A percentile compares a stretch with the other conserved stretches of the same genome.
Evolutionary conservation across 106 monocot species (phyloP).

Genomic region (Acorus gramineus): DNA sequence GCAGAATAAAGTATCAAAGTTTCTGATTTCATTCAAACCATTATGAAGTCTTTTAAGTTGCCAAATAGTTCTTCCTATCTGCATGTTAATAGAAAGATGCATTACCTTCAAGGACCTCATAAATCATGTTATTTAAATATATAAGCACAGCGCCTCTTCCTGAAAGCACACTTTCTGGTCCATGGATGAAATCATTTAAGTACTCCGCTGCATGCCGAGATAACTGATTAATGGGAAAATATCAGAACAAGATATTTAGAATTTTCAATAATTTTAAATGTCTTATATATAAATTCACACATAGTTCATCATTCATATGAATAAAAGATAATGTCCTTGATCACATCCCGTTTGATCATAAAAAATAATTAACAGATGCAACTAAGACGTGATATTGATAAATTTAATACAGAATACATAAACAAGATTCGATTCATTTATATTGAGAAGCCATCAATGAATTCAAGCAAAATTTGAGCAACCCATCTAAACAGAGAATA

Average conservation of each 20-base stretch:
- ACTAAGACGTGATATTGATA: too few species aligned
- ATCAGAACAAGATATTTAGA: background rate
- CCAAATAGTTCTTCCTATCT: background rate
- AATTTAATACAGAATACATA: too few species aligned
- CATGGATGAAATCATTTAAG: slow-evolving; percentile 36
- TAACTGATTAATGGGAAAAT: slow-evolving; percentile 19
- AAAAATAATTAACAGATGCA: too few species aligned
- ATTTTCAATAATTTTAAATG: slow-evolving; percentile 1
- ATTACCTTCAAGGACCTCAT: slow-evolving; percentile 50
- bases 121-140: slow-evolving; percentile 38
- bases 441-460: too few species aligned
- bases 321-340: too few species aligned
- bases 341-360: too few species aligned
- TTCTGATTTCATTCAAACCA: background rate
- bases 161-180: slow-evolving; percentile 41
- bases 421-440: too few species aligned
- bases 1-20: too few species aligned
- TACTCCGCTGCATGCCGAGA: slow-evolving; percentile 24
- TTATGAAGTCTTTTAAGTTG: background rate
- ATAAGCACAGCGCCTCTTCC: slow-evolving; percentile 51
- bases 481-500: too few species aligned
- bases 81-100: background rate
- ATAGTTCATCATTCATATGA: too few species aligned
- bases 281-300: too few species aligned
- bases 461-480: too few species aligned